Evolutionary conservation across 306 rosid species (phyloP).

Genomic region (Vigna mungo): DNA sequence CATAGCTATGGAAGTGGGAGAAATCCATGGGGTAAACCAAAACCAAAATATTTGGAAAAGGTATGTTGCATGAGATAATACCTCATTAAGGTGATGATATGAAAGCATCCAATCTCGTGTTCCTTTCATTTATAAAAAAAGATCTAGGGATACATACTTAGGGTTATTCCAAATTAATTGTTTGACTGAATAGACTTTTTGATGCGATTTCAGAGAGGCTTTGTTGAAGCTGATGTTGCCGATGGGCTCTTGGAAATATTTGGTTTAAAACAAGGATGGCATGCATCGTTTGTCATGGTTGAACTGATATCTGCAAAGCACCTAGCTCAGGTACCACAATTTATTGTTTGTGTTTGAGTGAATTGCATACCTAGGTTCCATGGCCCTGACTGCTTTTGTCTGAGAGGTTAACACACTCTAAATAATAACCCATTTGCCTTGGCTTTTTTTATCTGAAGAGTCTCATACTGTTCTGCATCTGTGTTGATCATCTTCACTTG

Average conservation of each 20-base stretch:
- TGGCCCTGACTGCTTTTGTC: background rate
- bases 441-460: slow-evolving; percentile 35
- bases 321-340: slow-evolving; percentile 85
- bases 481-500: slow-evolving; percentile 9
- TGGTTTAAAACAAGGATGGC: slow-evolving; percentile 99
- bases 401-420: slow-evolving; percentile 15
- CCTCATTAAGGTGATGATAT: slow-evolving; percentile 24
- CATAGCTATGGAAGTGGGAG: slow-evolving; percentile 98
- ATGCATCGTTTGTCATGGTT: slow-evolving; percentile 97
- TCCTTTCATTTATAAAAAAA: background rate
- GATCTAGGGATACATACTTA: background rate
- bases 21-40: slow-evolving; percentile 94
- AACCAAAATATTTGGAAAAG: slow-evolving; percentile 94
- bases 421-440: slow-evolving; percentile 22
- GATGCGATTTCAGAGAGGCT: slow-evolving; percentile 71
- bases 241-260: slow-evolving; percentile 96
- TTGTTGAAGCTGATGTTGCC: slow-evolving; percentile 91
- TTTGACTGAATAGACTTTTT: slow-evolving; percentile 34
- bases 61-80: slow-evolving; percentile 48
- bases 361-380: slow-evolving; percentile 7
- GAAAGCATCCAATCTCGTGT: slow-evolving; percentile 23
- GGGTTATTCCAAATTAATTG: slow-evolving; percentile 28
- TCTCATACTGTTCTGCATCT: slow-evolving; percentile 1
- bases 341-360: slow-evolving; percentile 14
- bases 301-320: slow-evolving; percentile 93